A percentile compares a stretch with the other conserved stretches of the same genome.
Evolutionary conservation across 2,329 filamentous ascomycete genomes (phyloP).

Genomic region (Dactylellina leptospora): DNA sequence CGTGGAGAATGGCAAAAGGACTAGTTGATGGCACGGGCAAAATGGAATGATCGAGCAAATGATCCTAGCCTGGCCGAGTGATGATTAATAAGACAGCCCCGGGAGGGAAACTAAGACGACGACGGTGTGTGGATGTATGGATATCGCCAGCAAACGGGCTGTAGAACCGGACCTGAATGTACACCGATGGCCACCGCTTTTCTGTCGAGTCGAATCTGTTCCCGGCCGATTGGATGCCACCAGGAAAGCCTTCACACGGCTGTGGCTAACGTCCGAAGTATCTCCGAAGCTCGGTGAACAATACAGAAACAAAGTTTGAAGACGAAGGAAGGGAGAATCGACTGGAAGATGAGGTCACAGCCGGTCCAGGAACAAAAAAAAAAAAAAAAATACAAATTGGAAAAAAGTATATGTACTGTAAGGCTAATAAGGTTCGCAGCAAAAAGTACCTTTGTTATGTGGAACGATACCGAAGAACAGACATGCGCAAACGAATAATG

Average conservation of each 20-base stretch:
- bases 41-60: conserved; percentile 12
- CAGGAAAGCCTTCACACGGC: neutral
- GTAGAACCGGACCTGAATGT: neutral
- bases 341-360: conserved; percentile 27
- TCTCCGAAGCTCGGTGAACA: conserved; percentile 7
- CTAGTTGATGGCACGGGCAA: conserved; percentile 27
- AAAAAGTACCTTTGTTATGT: no score
- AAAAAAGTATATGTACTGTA: no score
- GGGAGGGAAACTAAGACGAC: conserved; percentile 12
- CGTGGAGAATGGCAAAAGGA: conserved; percentile 1
- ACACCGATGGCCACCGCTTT: conserved; percentile 37
- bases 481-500: no score
- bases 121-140: conserved; percentile 50
- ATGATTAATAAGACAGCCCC: conserved; percentile 46
- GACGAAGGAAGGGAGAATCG: neutral
- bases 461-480: no score
- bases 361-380: neutral
- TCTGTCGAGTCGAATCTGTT: neutral
- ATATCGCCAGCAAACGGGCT: conserved; percentile 49
- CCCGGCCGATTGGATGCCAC: conserved; percentile 30
- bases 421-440: no score
- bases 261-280: conserved; percentile 44
- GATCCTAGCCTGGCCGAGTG: conserved; percentile 26
- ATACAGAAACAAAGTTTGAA: conserved; percentile 4
- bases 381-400: no score